phyloP scores from a whole-genome alignment of 1,284 basidiomycete species.

The Microstroma glucosiphilum region DNA sequence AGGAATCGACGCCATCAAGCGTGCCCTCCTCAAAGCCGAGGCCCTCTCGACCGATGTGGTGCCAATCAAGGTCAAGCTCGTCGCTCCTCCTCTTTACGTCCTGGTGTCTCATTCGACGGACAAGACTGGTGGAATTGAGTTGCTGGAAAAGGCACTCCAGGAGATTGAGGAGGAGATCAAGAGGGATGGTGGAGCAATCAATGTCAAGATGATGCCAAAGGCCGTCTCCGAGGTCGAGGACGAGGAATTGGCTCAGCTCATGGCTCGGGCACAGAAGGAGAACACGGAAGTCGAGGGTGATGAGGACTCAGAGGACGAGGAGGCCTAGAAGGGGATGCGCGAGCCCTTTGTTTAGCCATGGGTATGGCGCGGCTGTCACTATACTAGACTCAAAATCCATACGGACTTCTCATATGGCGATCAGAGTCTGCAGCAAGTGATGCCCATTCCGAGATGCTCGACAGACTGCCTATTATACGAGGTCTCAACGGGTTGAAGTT shows the following conservation, averaged over 20 bases:
- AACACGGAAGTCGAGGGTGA: constrained; percentile 50
- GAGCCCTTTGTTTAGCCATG: too few relatives aligned
- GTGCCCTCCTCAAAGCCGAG: constrained; percentile 82
- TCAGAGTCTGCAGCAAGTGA: too few relatives aligned
- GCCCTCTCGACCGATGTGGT: constrained; percentile 76
- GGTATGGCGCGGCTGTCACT: too few relatives aligned
- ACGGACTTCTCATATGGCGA: too few relatives aligned
- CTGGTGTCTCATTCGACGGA: constrained; percentile 93
- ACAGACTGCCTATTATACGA: too few relatives aligned
- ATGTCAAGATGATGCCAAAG: constrained; percentile 83
- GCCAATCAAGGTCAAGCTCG: constrained; percentile 93
- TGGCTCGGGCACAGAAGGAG: constrained; percentile 50
- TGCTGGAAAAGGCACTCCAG: constrained; percentile 87
- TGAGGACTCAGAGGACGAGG: constrained; percentile 25
- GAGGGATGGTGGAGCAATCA: constrained; percentile 66
- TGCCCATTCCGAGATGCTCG: too few relatives aligned
- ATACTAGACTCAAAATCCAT: too few relatives aligned
- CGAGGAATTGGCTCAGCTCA: constrained; percentile 50
- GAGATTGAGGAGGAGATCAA: constrained; percentile 79
- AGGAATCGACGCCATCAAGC: constrained; percentile 97
- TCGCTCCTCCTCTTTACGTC: constrained; percentile 93
- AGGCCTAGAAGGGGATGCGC: not conserved
- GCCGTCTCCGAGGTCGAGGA: constrained; percentile 49
- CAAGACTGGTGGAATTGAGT: constrained; percentile 87
- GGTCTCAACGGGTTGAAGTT: too few relatives aligned